Conservation (phyloP, 768 basidiomycete species). For the Podaxis sp. region DNA sequence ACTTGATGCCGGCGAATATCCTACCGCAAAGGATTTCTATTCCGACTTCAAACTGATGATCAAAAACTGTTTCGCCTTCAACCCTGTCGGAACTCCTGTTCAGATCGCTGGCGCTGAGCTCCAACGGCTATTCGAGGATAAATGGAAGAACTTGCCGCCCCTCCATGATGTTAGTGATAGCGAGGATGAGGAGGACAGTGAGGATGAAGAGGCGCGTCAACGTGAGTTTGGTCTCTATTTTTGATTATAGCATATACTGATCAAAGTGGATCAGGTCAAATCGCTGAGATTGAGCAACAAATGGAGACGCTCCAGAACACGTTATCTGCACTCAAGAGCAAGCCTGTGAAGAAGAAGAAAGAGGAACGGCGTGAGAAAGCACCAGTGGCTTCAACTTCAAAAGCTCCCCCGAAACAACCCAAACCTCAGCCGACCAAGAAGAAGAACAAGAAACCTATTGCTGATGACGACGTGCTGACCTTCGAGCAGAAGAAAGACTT, state of each 20-base stretch:
- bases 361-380: constrained; percentile 56
- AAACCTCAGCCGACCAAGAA: constrained; percentile 51
- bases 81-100: constrained; percentile 84
- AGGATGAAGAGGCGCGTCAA: constrained; percentile 63
- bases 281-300: constrained; percentile 76
- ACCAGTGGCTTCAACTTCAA: constrained; percentile 64
- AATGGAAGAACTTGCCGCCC: constrained; percentile 79
- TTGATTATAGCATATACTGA: constrained; percentile 19
- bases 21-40: constrained; percentile 76
- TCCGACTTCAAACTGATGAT: constrained; percentile 95
- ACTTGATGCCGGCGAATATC: constrained; percentile 75
- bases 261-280: constrained; percentile 48
- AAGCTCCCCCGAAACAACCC: constrained; percentile 48
- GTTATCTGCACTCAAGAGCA: constrained; percentile 59
- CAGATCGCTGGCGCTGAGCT: constrained; percentile 83
- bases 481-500: constrained; percentile 99
- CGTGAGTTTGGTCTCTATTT: constrained; percentile 44
- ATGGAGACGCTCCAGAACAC: constrained; percentile 76
- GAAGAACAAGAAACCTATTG: constrained; percentile 62
- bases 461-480: constrained; percentile 81
- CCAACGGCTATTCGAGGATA: constrained; percentile 88
- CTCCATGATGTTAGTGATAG: constrained; percentile 59
- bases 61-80: constrained; percentile 90
- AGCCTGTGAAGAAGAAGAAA: constrained; percentile 58
- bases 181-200: constrained; percentile 55